These are phyloP conservation scores for Colletotrichum lini DNA, from an alignment of 2,329 filamentous ascomycete species.

Conservation along the genomic window DNA sequence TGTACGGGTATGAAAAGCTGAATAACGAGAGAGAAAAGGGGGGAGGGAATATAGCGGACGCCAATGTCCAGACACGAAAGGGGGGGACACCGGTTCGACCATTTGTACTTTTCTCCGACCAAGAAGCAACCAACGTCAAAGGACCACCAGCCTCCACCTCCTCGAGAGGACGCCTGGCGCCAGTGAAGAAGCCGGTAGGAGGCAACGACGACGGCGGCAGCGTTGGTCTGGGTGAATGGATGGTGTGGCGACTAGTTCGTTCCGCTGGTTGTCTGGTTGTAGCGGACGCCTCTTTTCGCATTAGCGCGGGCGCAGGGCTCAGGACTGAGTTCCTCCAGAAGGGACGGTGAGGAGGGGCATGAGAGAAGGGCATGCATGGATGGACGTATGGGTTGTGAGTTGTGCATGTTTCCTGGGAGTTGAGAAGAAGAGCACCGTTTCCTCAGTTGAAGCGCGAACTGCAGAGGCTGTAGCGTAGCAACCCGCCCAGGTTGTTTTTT, in stretches of 20 bases:
- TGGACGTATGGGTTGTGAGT: not conserved
- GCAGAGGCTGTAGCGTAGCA: too few species aligned
- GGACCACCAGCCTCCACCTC: not conserved
- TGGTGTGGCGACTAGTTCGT: conserved; percentile 28
- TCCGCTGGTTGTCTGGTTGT: conserved; percentile 10
- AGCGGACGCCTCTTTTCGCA: conserved; percentile 26
- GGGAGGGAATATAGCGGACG: not conserved
- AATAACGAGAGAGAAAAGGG: not conserved
- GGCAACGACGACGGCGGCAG: conserved; percentile 6
- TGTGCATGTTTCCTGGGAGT: too few species aligned
- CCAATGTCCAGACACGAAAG: not conserved
- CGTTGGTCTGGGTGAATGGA: not conserved
- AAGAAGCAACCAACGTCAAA: conserved; percentile 25
- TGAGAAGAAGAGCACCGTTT: not conserved
- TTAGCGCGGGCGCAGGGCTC: conserved; percentile 42
- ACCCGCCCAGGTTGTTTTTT: too few species aligned
- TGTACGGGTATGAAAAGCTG: not conserved
- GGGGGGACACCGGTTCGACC: conserved; percentile 7
- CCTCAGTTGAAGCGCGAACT: not conserved
- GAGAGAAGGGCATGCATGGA: not conserved
- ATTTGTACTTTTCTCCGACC: conserved; percentile 21
- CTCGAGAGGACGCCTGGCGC: not conserved
- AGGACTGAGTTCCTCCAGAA: conserved; percentile 26
- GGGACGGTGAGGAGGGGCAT: conserved; percentile 13
- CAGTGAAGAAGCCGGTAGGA: conserved; percentile 3